Conservation (phyloP, 495 filamentous ascomycete genomes). For the Annulohypoxylon stygium region DNA sequence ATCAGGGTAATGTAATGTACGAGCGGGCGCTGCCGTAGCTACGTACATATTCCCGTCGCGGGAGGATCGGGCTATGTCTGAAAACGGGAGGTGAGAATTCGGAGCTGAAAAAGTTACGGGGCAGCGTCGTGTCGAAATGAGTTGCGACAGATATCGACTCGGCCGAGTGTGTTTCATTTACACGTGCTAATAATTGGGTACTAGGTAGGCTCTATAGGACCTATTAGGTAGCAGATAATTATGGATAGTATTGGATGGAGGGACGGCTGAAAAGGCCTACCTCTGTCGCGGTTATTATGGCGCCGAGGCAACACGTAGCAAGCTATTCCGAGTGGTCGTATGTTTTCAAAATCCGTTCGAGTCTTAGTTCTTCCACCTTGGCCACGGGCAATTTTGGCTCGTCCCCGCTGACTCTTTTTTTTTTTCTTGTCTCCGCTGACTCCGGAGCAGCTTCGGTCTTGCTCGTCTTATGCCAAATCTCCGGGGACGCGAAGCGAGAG, state of each 20-base stretch:
- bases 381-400: constrained; percentile 3
- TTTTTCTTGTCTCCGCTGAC: constrained; percentile 11
- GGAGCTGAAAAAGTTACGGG: constrained; percentile 42
- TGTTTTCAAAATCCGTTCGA: neutral
- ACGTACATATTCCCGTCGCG: constrained; percentile 37
- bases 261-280: constrained; percentile 10
- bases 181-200: constrained; percentile 1
- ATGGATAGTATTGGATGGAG: neutral
- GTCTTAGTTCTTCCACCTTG: constrained; percentile 2
- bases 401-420: constrained; percentile 12
- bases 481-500: neutral
- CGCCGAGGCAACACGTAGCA: constrained; percentile 14
- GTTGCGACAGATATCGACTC: constrained; percentile 34
- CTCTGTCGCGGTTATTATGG: constrained; percentile 14
- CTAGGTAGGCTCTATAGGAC: too few relatives aligned
- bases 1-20: constrained; percentile 28
- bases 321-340: constrained; percentile 18
- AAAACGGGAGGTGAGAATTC: constrained; percentile 38
- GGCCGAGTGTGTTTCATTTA: constrained; percentile 33
- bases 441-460: constrained; percentile 13
- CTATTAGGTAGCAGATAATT: too few relatives aligned
- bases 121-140: constrained; percentile 23
- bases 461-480: constrained; percentile 19
- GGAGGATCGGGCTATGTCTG: constrained; percentile 46
- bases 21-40: constrained; percentile 41